Evolutionary conservation across 163 green algal genomes (phyloP).

Genomic region (Chlorella variabilis): DNA sequence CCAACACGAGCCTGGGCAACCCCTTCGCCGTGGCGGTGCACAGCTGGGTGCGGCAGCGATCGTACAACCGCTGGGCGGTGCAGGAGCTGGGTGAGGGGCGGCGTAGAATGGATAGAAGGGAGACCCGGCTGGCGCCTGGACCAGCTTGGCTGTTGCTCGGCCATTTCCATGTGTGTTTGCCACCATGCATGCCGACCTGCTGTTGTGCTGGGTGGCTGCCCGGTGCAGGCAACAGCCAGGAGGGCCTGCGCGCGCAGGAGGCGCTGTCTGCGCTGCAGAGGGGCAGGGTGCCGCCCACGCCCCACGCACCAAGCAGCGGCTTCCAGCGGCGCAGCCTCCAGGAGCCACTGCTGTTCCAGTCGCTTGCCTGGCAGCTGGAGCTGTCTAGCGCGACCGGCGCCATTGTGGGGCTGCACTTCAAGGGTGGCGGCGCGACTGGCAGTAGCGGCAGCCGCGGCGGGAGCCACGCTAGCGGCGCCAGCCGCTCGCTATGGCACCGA

Average conservation of each 20-base stretch:
- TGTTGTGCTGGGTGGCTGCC: too few relatives aligned
- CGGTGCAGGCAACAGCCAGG: neutral
- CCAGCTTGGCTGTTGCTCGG: too few relatives aligned
- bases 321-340: neutral
- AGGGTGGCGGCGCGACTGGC: neutral
- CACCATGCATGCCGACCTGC: too few relatives aligned
- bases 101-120: neutral
- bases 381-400: slow-evolving; percentile 28
- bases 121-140: too few relatives aligned
- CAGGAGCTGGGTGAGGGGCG: slow-evolving; percentile 59
- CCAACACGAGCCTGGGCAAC: neutral
- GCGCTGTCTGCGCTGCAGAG: slow-evolving; percentile 16
- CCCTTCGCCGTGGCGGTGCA: neutral
- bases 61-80: slow-evolving; percentile 61
- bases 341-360: slow-evolving; percentile 9
- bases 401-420: slow-evolving; percentile 21
- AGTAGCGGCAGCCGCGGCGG: too few relatives aligned
- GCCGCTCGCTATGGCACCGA: neutral
- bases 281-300: neutral
- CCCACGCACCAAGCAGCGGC: slow-evolving; percentile 1
- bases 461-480: neutral
- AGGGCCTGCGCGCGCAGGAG: neutral
- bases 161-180: too few relatives aligned
- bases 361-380: slow-evolving; percentile 24
- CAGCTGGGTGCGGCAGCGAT: slow-evolving; percentile 56